Base-by-base conservation (phyloP, 208 protist species). In the Acanthamoeba divionensis region DNA sequence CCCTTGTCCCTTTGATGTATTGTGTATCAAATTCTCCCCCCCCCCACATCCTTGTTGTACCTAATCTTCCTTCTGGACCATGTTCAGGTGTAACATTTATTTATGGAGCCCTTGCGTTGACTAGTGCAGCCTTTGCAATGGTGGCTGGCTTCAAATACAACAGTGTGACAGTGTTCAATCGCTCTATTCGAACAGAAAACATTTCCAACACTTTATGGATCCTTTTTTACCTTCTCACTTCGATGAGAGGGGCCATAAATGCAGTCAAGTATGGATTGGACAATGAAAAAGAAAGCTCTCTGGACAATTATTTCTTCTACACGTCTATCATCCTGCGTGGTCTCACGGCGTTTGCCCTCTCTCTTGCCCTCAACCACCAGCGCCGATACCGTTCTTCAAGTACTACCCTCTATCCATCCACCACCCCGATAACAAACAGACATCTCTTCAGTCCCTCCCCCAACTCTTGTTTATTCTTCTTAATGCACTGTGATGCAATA, bases 201-300 rank as follows among this genome's bases (percentile, higher is more conserved):
- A 93, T 93, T 31, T 90, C 91, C 12, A 93, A 93, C 79, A 93
- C 91, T 33, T n/a, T 89, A 24, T 93, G 91, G 91, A 93, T 93
- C 36, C 85, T 93, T 67, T 93, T 91, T 63, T 93, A 93, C 80
- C 52, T 93, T 13, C 38, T 80, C 38, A 52, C 91, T 5, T 50
- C 79, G 60, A 18, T 41, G 15, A 91, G 90, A 65, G 90, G 45
- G 33, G n/a, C 90, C 26, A 50, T 66, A n/a, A 92, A 90, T 86
- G 79, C 90, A 63, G 54, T 92, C 36, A 55, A 85, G 86, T 92
- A 86, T 73, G 82, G 83, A 47, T 54, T 92, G 83, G 29, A 77
- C 7, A 75, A 60, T 55, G 38, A 63, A 1, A 62, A 36, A 9
- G 90, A 92, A 7, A 29, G 88, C n/a, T n/a, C 12, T 2, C 73